A percentile compares a stretch with the other conserved stretches of the same genome.
Conservation (phyloP, 176 grass and related monocot species). For the Saccharum spontaneum region DNA sequence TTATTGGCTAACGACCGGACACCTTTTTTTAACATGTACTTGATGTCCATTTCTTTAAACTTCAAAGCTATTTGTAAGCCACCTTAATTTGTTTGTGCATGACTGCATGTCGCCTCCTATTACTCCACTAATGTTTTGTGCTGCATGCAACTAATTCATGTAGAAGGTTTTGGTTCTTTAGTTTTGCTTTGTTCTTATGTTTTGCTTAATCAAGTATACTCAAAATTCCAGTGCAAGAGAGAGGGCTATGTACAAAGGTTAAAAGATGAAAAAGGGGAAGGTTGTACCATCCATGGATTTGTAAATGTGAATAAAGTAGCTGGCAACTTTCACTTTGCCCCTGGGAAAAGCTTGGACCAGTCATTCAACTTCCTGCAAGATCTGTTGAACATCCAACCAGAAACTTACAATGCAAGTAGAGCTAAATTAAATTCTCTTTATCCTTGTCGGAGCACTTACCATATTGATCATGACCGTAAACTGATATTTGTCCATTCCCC, state of each 20-base stretch:
- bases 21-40: neutral
- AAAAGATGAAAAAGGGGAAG: slow-evolving; percentile 96
- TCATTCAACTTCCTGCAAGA: slow-evolving; percentile 91
- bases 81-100: neutral
- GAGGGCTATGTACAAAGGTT: slow-evolving; percentile 92
- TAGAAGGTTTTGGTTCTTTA: neutral
- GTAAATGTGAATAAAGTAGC: slow-evolving; percentile 99
- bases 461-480: slow-evolving; percentile 21
- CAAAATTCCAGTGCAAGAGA: slow-evolving; percentile 78
- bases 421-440: slow-evolving; percentile 13
- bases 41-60: slow-evolving; percentile 13
- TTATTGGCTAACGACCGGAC: neutral
- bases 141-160: slow-evolving; percentile 15
- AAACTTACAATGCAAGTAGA: slow-evolving; percentile 90
- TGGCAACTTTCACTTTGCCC: slow-evolving; percentile 99
- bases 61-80: slow-evolving; percentile 6
- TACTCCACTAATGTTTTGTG: slow-evolving; percentile 8
- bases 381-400: slow-evolving; percentile 87
- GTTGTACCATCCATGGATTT: slow-evolving; percentile 94
- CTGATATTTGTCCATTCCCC: neutral
- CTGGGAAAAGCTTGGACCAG: slow-evolving; percentile 91
- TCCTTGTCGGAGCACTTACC: slow-evolving; percentile 12
- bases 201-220: slow-evolving; percentile 12
- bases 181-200: slow-evolving; percentile 4
- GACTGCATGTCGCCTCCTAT: neutral